Conservation (phyloP, 805 yeast genomes). For the Candida ortonii region DNA sequence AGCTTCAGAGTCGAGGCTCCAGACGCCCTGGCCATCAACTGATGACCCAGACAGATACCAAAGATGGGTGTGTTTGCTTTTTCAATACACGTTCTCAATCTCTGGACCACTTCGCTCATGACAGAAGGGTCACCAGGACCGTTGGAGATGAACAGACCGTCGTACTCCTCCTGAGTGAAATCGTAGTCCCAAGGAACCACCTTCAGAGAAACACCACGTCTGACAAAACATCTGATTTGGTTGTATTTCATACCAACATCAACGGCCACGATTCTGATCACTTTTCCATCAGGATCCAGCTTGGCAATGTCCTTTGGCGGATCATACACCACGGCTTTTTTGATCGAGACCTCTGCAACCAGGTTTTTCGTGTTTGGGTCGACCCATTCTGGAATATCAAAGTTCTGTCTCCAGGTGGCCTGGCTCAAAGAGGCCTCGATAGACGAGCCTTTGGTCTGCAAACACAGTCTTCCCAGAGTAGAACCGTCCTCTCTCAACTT, state of each 20-base stretch:
- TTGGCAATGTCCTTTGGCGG: slow-evolving; percentile 56
- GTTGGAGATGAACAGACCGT: slow-evolving; percentile 93
- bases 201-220: slow-evolving; percentile 91
- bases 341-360: slow-evolving; percentile 85
- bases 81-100: slow-evolving; percentile 54
- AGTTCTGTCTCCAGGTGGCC: slow-evolving; percentile 55
- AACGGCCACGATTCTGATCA: slow-evolving; percentile 79
- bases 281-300: slow-evolving; percentile 70
- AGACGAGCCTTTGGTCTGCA: slow-evolving; percentile 44
- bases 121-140: slow-evolving; percentile 99
- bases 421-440: slow-evolving; percentile 33
- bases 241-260: slow-evolving; percentile 98
- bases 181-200: slow-evolving; percentile 97
- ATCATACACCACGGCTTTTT: slow-evolving; percentile 69
- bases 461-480: slow-evolving; percentile 82
- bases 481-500: slow-evolving; percentile 90
- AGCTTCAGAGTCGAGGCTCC: slow-evolving; percentile 92
- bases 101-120: slow-evolving; percentile 63
- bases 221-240: slow-evolving; percentile 94
- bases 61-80: slow-evolving; percentile 82
- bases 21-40: slow-evolving; percentile 88
- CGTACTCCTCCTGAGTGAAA: slow-evolving; percentile 74
- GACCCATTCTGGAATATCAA: slow-evolving; percentile 80
- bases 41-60: slow-evolving; percentile 99
- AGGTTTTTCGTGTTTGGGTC: slow-evolving; percentile 91